Base-by-base conservation (phyloP, 306 rosid species). In the Quercus agrifolia region DNA sequence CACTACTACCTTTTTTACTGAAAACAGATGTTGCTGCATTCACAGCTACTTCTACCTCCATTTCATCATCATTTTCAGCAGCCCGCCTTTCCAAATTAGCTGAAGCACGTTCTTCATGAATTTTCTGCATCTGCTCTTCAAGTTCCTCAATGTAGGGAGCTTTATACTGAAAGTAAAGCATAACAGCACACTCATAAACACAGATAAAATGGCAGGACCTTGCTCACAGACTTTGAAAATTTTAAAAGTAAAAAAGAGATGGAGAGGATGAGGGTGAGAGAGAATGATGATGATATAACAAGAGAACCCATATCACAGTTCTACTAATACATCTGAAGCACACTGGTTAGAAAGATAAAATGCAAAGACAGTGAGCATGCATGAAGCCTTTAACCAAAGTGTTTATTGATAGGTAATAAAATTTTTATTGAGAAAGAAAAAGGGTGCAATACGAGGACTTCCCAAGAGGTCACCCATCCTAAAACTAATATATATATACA, bases 111-210 rank as follows among this genome's bases (percentile, higher is more conserved):
- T 92, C 88, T 84, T 87, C 97, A 68, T 86, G 94, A 79, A 87
- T 86, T 75, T 90, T 88, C 83, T 92, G 94, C 92, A 95, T 91
- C 75, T 90, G 92, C 83, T 91, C 98, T 85, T 92, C 98, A 79
- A 92, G 97, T 86, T 95, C 97, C 89, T 95, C 99, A 30, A 95
- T 92, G 76, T 83, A 91, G 77, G 87, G 95, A 74, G 98, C 99
- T 87, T 95, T 95, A 78, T 90, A 90, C 99, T 95, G 90, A 69
- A 85, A 83, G 67, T 38, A 61, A 59, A 82, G 75, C 33, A 56
- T 44, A 78, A 69, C 56, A 83, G 67, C 67, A 67, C 17, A 38
- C 7, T 41, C 31, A 13, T 74, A 46, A 74, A 71, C 46, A 76
- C 67, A 61, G 30, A 61, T 61, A 4, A 61, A 61, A 61, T 25